Base-by-base conservation (phyloP, 2,329 filamentous ascomycete genomes). In the Calonectria pteridis region DNA sequence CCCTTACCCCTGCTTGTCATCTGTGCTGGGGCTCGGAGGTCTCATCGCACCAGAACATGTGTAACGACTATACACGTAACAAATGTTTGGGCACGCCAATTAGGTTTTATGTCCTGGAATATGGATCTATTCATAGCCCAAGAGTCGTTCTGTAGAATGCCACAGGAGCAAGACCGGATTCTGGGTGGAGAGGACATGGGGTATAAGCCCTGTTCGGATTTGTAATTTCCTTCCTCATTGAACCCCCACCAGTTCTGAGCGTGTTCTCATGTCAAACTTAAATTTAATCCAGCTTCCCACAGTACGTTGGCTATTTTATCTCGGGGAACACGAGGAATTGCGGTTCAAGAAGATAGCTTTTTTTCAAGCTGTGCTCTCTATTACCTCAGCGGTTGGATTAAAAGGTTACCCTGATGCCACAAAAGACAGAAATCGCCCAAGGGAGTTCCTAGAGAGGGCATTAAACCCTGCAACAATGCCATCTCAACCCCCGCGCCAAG, bases 401-500 rank as follows among this genome's bases (percentile, higher is more conserved):
- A 29, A 18, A 53, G 9, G 16, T 20, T n/a, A 55, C 23, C 4
- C n/a, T 28, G n/a, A 23, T 50, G 20, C 4, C 49, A 6, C 16
- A 18, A 16, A 13, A 6, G 18, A 16, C 28, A 6, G 4, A 23
- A 20, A n/a, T 18, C 35, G 13, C 23, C n/a, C 26, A 40, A 13
- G 4, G 35, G 23, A 40, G n/a, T 23, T 26, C 11, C 23, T 37
- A 35, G 5, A 20, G 26, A 64, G 16, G 23, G 10, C 26, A 31
- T 28, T 10, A 6, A 63, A 49, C 59, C 59, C 59, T 64, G 59
- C 26, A 64, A 3, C 9, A 64, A 9, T 40, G 16, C 59, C 40
- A 28, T 64, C 29, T 46, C 28, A 26, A 64, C 40, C 37, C 59
- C 40, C 59, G 40, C 40, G 59, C 59, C 59, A 64, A 64, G 59